Percentiles rank a stretch among this genome's conserved stretches.
Evolutionary conservation across 495 filamentous ascomycete genomes (phyloP).

Genomic region (Clohesyomyces aquaticus): DNA sequence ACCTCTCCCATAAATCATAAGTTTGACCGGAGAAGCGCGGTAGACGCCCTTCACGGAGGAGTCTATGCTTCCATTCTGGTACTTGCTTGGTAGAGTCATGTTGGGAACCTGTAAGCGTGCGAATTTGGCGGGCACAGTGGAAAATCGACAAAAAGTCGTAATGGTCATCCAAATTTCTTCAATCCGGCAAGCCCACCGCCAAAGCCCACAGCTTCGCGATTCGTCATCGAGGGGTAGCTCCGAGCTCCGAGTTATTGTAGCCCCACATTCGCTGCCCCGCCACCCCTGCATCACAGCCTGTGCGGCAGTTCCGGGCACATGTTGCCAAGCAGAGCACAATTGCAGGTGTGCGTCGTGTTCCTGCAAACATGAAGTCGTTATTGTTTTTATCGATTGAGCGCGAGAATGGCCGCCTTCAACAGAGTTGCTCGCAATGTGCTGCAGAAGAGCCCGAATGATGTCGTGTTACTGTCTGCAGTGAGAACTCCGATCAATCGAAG

Average conservation of each 20-base stretch:
- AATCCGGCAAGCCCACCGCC: slow-evolving; percentile 1
- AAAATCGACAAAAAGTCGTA: background rate
- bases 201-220: slow-evolving; percentile 4
- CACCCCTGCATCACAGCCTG: slow-evolving; percentile 18
- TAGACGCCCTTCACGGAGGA: slow-evolving; percentile 30
- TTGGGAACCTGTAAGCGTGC: slow-evolving; percentile 2
- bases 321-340: background rate
- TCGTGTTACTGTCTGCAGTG: slow-evolving; percentile 39
- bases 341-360: background rate
- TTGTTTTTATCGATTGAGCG: background rate
- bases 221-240: slow-evolving; percentile 39
- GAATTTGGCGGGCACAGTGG: background rate
- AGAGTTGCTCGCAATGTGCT: slow-evolving; percentile 30
- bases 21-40: slow-evolving; percentile 36
- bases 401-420: slow-evolving; percentile 36
- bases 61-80: slow-evolving; percentile 39
- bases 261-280: slow-evolving; percentile 38
- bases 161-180: slow-evolving; percentile 7
- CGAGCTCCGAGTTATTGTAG: slow-evolving; percentile 16
- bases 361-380: slow-evolving; percentile 4
- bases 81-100: slow-evolving; percentile 36
- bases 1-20: slow-evolving; percentile 38
- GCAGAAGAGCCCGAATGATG: slow-evolving; percentile 39
- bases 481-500: slow-evolving; percentile 38
- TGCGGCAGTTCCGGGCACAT: slow-evolving; percentile 29